phyloP scores from a whole-genome alignment of 768 basidiomycete species.

The Boletus speciosus region DNA sequence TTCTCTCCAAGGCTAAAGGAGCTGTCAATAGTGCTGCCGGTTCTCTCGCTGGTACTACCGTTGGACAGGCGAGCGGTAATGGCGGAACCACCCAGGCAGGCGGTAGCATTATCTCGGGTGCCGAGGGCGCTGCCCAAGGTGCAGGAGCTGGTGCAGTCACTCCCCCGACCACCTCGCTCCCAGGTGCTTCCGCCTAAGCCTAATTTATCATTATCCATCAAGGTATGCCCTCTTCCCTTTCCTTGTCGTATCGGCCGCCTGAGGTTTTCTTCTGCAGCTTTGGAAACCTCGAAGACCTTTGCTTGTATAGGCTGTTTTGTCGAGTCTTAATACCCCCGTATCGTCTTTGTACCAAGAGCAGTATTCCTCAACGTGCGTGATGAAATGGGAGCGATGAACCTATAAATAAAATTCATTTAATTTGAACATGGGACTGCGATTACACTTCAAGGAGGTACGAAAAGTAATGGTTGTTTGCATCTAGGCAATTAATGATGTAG shows the following conservation, averaged over 20 bases:
- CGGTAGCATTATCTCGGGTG: fast-evolving
- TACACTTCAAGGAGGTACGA: background rate
- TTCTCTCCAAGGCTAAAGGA: no score
- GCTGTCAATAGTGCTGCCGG: background rate
- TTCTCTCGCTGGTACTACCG: background rate
- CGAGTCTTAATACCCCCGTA: background rate
- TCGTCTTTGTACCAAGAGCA: background rate
- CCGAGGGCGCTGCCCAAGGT: no score
- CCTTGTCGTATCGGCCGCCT: background rate
- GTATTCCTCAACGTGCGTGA: background rate
- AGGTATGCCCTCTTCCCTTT: background rate
- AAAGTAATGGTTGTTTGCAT: no score
- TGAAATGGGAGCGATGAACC: background rate
- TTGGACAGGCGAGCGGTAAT: background rate
- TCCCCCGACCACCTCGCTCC: background rate
- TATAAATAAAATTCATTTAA: background rate
- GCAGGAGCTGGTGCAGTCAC: background rate
- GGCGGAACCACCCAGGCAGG: no score
- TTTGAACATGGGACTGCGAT: background rate
- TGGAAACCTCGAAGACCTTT: no score
- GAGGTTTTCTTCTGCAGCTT: background rate
- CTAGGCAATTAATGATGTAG: background rate
- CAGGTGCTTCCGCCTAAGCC: background rate
- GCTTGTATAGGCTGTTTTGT: background rate
- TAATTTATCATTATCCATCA: background rate